Evolutionary conservation across 768 basidiomycete species (phyloP).

Genomic region (Cytidiella melzeri): DNA sequence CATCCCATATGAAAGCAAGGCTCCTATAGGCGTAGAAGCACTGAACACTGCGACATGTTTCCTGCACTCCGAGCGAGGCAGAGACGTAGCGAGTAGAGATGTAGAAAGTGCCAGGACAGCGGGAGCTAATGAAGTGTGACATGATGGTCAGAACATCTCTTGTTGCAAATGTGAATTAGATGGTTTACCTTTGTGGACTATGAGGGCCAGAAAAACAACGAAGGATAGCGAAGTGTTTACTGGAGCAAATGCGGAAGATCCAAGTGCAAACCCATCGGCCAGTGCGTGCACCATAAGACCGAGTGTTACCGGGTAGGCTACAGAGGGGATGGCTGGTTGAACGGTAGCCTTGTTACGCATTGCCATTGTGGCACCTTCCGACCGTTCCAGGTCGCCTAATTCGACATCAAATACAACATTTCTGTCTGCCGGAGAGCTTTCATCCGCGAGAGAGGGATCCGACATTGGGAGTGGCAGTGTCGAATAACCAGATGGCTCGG

Average conservation of each 20-base stretch:
- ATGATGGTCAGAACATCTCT: too few species aligned
- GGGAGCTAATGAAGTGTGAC: constrained; percentile 62
- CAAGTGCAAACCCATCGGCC: constrained; percentile 90
- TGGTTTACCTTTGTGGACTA: constrained; percentile 92
- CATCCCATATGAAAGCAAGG: constrained; percentile 67
- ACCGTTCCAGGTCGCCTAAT: constrained; percentile 50
- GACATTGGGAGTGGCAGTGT: constrained; percentile 9
- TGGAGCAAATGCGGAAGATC: constrained; percentile 51
- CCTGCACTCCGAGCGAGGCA: constrained; percentile 62
- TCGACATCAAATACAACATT: constrained; percentile 55
- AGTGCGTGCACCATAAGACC: constrained; percentile 85
- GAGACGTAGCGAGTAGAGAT: constrained; percentile 71
- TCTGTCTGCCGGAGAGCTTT: constrained; percentile 15
- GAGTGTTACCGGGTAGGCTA: constrained; percentile 69
- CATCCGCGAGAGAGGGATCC: not conserved
- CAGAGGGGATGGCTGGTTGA: constrained; percentile 24
- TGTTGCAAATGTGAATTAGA: not conserved
- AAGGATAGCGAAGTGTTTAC: constrained; percentile 49
- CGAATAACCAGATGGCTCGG: constrained; percentile 28
- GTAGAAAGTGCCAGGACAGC: constrained; percentile 87
- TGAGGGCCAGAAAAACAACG: constrained; percentile 85
- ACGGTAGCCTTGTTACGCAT: constrained; percentile 3
- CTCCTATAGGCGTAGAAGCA: constrained; percentile 77
- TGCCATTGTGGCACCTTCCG: constrained; percentile 24
- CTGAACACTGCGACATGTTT: constrained; percentile 75